These are phyloP conservation scores for Chalciporus chontae DNA, from an alignment of 768 basidiomycete species.

Conservation along the genomic window DNA sequence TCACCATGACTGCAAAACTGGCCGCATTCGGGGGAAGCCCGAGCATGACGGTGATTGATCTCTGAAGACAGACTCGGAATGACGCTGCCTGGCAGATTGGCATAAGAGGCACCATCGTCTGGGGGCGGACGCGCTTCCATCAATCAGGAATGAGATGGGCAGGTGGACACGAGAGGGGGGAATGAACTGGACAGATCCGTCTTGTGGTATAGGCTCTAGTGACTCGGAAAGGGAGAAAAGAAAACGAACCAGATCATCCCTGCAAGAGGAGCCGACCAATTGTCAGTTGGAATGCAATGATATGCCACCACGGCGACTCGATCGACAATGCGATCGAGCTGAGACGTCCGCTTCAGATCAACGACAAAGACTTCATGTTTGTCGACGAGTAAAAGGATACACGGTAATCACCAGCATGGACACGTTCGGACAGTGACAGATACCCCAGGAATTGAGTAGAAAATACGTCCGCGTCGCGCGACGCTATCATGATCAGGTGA, in stretches of 20 bases:
- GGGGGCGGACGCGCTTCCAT: conserved; percentile 1
- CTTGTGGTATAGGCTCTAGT: conserved; percentile 1
- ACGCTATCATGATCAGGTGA: too few species aligned
- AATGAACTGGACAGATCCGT: neutral
- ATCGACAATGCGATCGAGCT: conserved; percentile 1
- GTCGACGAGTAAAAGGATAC: too few species aligned
- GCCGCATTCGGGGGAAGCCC: neutral
- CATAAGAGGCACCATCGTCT: neutral
- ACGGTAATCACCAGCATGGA: too few species aligned
- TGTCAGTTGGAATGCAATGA: conserved; percentile 20
- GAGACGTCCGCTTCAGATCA: too few species aligned
- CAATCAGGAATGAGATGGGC: neutral
- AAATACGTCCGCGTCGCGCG: neutral
- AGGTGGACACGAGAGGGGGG: neutral
- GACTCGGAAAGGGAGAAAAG: conserved; percentile 2
- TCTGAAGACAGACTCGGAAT: neutral
- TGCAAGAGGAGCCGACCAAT: conserved; percentile 5
- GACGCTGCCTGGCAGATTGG: neutral
- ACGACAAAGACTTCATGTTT: too few species aligned
- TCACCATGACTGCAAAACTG: conserved; percentile 1
- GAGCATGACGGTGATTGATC: neutral
- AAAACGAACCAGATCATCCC: neutral
- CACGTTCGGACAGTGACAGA: too few species aligned
- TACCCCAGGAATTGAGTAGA: neutral
- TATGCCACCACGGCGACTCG: neutral